Evolutionary conservation across 2,329 filamentous ascomycete species (phyloP).

Genomic region (Trichoderma koningii): DNA sequence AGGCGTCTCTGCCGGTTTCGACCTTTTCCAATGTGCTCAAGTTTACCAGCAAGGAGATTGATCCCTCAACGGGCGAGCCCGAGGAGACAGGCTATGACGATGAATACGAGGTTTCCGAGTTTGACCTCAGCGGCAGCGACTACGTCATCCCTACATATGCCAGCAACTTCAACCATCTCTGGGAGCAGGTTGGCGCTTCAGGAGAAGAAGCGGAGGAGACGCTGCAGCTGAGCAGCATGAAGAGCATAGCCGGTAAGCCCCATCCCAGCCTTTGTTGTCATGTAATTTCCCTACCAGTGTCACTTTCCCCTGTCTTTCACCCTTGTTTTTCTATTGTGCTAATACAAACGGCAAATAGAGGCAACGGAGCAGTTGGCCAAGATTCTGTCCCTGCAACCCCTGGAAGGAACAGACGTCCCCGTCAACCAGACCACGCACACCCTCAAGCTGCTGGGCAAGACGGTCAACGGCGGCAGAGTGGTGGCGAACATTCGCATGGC

Average conservation of each 20-base stretch:
- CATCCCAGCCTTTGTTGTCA: too few relatives aligned
- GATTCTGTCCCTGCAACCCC: slow-evolving; percentile 83
- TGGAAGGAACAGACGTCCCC: slow-evolving; percentile 91
- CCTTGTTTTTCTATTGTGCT: slow-evolving; percentile 22
- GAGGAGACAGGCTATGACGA: slow-evolving; percentile 94
- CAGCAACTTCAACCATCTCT: slow-evolving; percentile 91
- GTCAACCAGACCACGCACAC: slow-evolving; percentile 88
- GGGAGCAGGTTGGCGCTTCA: slow-evolving; percentile 87
- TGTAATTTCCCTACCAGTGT: not conserved
- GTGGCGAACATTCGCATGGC: slow-evolving; percentile 90
- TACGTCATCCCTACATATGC: slow-evolving; percentile 93
- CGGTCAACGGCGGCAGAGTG: slow-evolving; percentile 84
- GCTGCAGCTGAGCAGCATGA: slow-evolving; percentile 80
- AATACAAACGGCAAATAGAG: slow-evolving; percentile 55
- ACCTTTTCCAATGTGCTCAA: slow-evolving; percentile 92
- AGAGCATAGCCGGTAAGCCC: slow-evolving; percentile 84
- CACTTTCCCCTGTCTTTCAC: too few relatives aligned
- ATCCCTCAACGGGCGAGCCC: slow-evolving; percentile 88
- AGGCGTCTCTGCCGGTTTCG: slow-evolving; percentile 73
- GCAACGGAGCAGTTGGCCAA: slow-evolving; percentile 89
- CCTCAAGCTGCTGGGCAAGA: slow-evolving; percentile 95
- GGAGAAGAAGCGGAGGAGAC: slow-evolving; percentile 92
- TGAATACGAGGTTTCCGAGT: slow-evolving; percentile 94
- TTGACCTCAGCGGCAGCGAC: slow-evolving; percentile 87
- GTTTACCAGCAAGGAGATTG: slow-evolving; percentile 97